Evolutionary conservation across 1,139 yeast genomes (phyloP).

Genomic region (Yamadazyma triangularis): DNA sequence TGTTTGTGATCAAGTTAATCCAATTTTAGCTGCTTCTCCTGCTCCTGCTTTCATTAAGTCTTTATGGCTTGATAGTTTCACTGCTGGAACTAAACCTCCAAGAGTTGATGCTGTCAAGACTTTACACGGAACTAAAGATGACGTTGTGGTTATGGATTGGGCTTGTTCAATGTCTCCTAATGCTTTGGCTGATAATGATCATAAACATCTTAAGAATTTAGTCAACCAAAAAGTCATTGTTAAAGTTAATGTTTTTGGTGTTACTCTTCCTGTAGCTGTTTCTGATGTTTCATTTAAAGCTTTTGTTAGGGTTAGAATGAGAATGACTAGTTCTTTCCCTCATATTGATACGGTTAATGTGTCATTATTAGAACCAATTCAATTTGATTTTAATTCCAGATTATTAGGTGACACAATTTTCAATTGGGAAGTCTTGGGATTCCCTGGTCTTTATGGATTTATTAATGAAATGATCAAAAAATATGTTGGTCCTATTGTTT

Average conservation of each 20-base stretch:
- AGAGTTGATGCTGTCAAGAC: slow-evolving; percentile 88
- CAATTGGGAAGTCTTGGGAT: slow-evolving; percentile 78
- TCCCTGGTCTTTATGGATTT: slow-evolving; percentile 83
- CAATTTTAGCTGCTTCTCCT: slow-evolving; percentile 69
- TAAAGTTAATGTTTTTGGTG: slow-evolving; percentile 62
- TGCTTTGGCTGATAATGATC: slow-evolving; percentile 74
- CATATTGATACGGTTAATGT: slow-evolving; percentile 88
- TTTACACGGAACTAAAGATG: slow-evolving; percentile 79
- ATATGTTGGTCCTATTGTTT: slow-evolving; percentile 82
- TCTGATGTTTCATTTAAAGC: slow-evolving; percentile 63
- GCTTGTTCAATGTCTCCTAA: slow-evolving; percentile 87
- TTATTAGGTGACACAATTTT: slow-evolving; percentile 72
- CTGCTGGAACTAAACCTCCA: slow-evolving; percentile 93
- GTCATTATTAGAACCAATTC: slow-evolving; percentile 79
- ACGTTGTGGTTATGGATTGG: slow-evolving; percentile 97
- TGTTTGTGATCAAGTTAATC: slow-evolving; percentile 81
- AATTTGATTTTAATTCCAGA: slow-evolving; percentile 74
- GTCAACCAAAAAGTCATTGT: slow-evolving; percentile 79
- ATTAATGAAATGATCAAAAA: slow-evolving; percentile 81
- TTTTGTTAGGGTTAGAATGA: slow-evolving; percentile 70
- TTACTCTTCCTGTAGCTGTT: slow-evolving; percentile 59
- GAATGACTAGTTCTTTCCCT: slow-evolving; percentile 88
- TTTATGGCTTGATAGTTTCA: slow-evolving; percentile 81
- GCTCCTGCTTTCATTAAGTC: slow-evolving; percentile 80
- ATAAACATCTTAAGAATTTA: slow-evolving; percentile 75